Evolutionary conservation across 129 eudicot species (phyloP), one percentile per base, ranked within the genome.

Genomic region (Smallanthus sonchifolius): DNA sequence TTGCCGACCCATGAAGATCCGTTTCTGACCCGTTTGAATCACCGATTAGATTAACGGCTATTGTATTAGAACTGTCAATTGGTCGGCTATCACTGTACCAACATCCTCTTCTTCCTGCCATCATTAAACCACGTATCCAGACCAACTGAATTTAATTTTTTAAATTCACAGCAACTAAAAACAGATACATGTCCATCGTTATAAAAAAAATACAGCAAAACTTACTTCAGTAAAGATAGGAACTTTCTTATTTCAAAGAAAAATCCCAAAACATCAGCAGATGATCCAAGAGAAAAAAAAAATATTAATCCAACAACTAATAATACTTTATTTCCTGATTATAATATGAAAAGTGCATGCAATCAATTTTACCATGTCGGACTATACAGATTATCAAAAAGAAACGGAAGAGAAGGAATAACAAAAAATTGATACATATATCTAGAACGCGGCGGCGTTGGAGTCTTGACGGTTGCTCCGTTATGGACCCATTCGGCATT

Each of bases 51-150:
- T n/a, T n/a, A n/a, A n/a, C n/a, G n/a, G n/a, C n/a, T n/a, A n/a
- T n/a, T n/a, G n/a, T n/a, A n/a, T n/a, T n/a, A n/a, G n/a, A n/a
- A n/a, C n/a, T n/a, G n/a, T n/a, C n/a, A n/a, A n/a, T n/a, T n/a
- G n/a, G n/a, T n/a, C n/a, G n/a, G n/a, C n/a, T n/a, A n/a, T n/a
- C n/a, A n/a, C n/a, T n/a, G n/a, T n/a, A n/a, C n/a, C n/a, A n/a
- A n/a, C n/a, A n/a, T n/a, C n/a, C n/a, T n/a, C n/a, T n/a, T n/a
- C n/a, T n/a, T n/a, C n/a, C n/a, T n/a, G n/a, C 87, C 80, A 81
- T 75, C 75, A 72, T 45, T 61, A 65, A 70, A 44, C 44, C 65
- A 60, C 28, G 19, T 7, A 5, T 24, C 16, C 8, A 70, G 40
- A 6, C 52, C 65, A 24, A 47, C 10, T 0, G 24, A 16, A n/a